Percentiles rank a stretch among this genome's conserved stretches.
Conservation (phyloP, 345 rosid genomes). For the Diplotaxis tenuifolia region DNA sequence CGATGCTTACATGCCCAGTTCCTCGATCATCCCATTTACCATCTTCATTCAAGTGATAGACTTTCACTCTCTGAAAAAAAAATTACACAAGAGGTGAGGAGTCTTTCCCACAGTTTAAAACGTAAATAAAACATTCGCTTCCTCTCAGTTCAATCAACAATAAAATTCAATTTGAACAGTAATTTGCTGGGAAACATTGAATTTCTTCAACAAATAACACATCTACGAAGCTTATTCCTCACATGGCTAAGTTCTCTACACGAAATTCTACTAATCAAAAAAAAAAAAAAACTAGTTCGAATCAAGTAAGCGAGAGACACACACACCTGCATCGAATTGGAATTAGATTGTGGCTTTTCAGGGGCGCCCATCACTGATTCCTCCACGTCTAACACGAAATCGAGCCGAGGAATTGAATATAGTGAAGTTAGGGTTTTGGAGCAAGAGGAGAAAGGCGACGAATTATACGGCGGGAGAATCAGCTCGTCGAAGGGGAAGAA, state of each 20-base stretch:
- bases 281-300: constrained; percentile 9
- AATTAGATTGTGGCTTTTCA: constrained; percentile 69
- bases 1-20: constrained; percentile 90
- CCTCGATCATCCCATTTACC: constrained; percentile 99
- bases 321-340: constrained; percentile 91
- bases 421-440: constrained; percentile 55
- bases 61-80: constrained; percentile 79
- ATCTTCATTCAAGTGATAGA: constrained; percentile 81
- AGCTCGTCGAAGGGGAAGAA: constrained; percentile 17
- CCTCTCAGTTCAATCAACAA: constrained; percentile 7
- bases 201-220: constrained; percentile 9
- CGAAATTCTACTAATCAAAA: constrained; percentile 4
- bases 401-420: constrained; percentile 25
- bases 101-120: neutral
- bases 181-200: neutral
- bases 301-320: constrained; percentile 10
- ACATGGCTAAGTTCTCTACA: neutral
- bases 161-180: constrained; percentile 16
- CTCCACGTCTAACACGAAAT: constrained; percentile 33
- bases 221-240: neutral
- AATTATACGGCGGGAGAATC: constrained; percentile 29
- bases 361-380: constrained; percentile 71
- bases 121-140: neutral
- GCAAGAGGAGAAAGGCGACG: constrained; percentile 22
- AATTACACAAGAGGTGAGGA: neutral